Evolutionary conservation across 768 basidiomycete genomes (phyloP), one percentile per base, ranked within the genome.

Genomic region (Mrakia frigida): DNA sequence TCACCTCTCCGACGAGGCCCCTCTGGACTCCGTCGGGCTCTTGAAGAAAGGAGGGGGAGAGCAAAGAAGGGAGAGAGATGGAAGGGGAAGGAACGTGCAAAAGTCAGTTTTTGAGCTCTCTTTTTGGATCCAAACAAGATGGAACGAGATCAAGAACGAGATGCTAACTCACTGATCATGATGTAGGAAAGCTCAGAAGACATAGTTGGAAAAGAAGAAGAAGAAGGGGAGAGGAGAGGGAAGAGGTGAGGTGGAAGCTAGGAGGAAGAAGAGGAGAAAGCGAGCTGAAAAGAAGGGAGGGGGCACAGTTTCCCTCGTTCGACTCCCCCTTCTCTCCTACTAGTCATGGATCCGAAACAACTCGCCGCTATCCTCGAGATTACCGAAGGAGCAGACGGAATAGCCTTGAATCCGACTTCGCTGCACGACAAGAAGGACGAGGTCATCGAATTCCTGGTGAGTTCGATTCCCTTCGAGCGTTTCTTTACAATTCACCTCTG

Each of bases 1-100:
- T 31, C 18, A 75, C 74, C 69, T 78, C 77, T 53, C 77, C 77
- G 46, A 78, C 77, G 73, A 78, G 77, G 59, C 83, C 90, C 81
- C 97, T 92, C 86, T 98, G 94, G 87, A 99, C 97, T 84, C 96
- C 97, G 86, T 99, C 97, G 82, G 97, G 97, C 95, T 97, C 74
- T 84, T 81, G 25, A 50, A 39, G 31, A n/a, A 41, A 0, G 11
- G 25, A 50, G 65, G 78, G 33, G 77, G n/a, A n/a, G n/a, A n/a
- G n/a, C n/a, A n/a, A n/a, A n/a, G n/a, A n/a, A n/a, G n/a, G 21
- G 52, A 39, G 39, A 63, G 59, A 73, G 78, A 33, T 41, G 69
- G 50, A 56, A 73, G 14, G 60, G 75, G 35, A 67, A 25, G 61
- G 50, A 71, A 37, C 50, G 33, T n/a, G 35, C n/a, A 71, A 70